phyloP scores from a whole-genome alignment of 345 rosid species.

The Euphorbia pulcherrima region DNA sequence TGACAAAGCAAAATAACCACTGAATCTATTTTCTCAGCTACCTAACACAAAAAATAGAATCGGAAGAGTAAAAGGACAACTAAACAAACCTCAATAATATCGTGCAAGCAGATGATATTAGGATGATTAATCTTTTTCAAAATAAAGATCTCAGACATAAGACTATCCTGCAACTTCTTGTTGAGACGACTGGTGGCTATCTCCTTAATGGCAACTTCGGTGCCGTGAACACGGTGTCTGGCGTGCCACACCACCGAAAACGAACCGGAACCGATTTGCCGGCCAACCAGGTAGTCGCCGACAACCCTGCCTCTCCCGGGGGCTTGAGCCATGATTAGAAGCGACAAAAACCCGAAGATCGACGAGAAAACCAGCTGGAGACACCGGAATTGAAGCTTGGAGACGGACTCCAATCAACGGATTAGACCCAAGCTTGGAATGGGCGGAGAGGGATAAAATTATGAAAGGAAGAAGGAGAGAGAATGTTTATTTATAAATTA shows the following conservation, averaged over 20 bases:
- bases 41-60: background rate
- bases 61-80: background rate
- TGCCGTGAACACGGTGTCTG: slow-evolving; percentile 80
- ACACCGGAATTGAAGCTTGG: slow-evolving; percentile 16
- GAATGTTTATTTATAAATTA: background rate
- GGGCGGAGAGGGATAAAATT: slow-evolving; percentile 24
- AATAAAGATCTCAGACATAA: slow-evolving; percentile 83
- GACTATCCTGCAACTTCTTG: slow-evolving; percentile 84
- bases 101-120: slow-evolving; percentile 78
- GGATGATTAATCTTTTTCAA: slow-evolving; percentile 71
- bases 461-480: slow-evolving; percentile 15
- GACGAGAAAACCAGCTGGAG: slow-evolving; percentile 26
- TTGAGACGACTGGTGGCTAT: slow-evolving; percentile 58
- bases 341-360: slow-evolving; percentile 27
- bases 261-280: slow-evolving; percentile 93
- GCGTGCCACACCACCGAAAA: slow-evolving; percentile 97
- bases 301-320: slow-evolving; percentile 61
- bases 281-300: slow-evolving; percentile 81
- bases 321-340: slow-evolving; percentile 55
- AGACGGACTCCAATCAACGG: slow-evolving; percentile 20
- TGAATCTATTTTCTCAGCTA: background rate
- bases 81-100: slow-evolving; percentile 71
- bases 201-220: slow-evolving; percentile 95
- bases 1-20: background rate
- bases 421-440: slow-evolving; percentile 33